Conservation (phyloP, 2,329 filamentous ascomycete species). For the Botrytis elliptica region DNA sequence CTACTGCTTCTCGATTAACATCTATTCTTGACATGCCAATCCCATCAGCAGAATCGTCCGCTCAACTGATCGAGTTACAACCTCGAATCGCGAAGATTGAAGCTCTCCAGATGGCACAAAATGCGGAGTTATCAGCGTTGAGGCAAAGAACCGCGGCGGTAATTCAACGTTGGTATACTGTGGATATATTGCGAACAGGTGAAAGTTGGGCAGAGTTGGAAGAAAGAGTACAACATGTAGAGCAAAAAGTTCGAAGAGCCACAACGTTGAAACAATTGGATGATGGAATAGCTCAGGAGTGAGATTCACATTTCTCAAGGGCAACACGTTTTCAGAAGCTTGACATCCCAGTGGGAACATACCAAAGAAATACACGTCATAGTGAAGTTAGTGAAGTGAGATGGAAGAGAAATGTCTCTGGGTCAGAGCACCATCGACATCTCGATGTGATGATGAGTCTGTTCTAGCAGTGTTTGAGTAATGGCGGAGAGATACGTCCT, state of each 20-base stretch:
- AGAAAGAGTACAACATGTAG: constrained; percentile 35
- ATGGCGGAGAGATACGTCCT: background rate
- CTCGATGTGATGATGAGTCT: background rate
- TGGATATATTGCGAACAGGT: constrained; percentile 35
- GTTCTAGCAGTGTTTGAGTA: background rate
- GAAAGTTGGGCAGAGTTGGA: constrained; percentile 40
- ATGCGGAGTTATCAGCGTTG: constrained; percentile 35
- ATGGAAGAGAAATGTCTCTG: background rate
- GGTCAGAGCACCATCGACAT: constrained; percentile 4
- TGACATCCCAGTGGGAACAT: background rate
- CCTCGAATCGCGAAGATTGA: constrained; percentile 38
- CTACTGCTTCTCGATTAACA: constrained; percentile 39
- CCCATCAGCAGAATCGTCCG: constrained; percentile 36
- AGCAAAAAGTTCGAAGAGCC: constrained; percentile 34
- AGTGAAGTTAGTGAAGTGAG: background rate
- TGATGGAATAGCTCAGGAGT: constrained; percentile 27
- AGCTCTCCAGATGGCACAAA: constrained; percentile 36
- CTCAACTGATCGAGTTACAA: constrained; percentile 38
- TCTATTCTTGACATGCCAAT: constrained; percentile 39
- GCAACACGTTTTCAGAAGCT: constrained; percentile 22
- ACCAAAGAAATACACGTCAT: background rate
- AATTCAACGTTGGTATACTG: constrained; percentile 38
- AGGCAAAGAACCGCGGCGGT: constrained; percentile 36
- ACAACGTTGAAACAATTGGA: constrained; percentile 29
- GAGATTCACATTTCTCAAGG: constrained; percentile 24